Percentiles rank a stretch among this genome's conserved stretches.
Conservation (phyloP, 805 yeast species). For the Metschnikowia dekortorum region DNA sequence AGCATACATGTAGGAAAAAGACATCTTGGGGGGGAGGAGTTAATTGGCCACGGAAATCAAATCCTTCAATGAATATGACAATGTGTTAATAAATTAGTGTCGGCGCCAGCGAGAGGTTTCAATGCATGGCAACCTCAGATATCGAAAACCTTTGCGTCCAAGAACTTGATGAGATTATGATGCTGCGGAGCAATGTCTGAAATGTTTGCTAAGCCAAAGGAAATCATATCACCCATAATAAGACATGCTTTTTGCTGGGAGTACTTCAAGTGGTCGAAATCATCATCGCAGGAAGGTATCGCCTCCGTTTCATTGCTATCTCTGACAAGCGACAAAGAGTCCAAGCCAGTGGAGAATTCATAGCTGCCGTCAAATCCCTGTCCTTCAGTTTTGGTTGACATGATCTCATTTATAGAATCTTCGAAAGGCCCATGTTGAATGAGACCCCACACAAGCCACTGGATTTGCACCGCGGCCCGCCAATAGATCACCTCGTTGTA, state of each 20-base stretch:
- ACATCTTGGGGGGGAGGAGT: no score
- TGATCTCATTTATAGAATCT: constrained; percentile 12
- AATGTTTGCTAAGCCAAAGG: constrained; percentile 47
- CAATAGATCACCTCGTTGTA: constrained; percentile 67
- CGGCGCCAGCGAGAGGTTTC: background rate
- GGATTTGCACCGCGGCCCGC: constrained; percentile 74
- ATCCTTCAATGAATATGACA: background rate
- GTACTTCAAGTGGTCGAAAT: constrained; percentile 75
- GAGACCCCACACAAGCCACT: constrained; percentile 92
- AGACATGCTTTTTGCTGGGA: constrained; percentile 69
- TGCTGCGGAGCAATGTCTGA: constrained; percentile 24
- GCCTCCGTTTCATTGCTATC: constrained; percentile 28
- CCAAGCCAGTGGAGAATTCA: constrained; percentile 48
- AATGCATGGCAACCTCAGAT: constrained; percentile 1
- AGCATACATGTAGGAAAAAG: no score
- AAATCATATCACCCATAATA: constrained; percentile 69
- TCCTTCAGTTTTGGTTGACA: constrained; percentile 22
- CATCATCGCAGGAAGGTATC: constrained; percentile 46
- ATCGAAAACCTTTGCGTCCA: constrained; percentile 28
- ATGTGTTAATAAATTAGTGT: background rate
- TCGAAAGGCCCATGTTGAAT: constrained; percentile 60
- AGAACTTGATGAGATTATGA: constrained; percentile 31
- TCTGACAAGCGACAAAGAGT: constrained; percentile 27
- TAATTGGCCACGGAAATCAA: no score
- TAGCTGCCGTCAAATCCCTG: constrained; percentile 39